Base-by-base conservation (phyloP, 495 filamentous ascomycete genomes). In the Hypomontagnella monticulosa region DNA sequence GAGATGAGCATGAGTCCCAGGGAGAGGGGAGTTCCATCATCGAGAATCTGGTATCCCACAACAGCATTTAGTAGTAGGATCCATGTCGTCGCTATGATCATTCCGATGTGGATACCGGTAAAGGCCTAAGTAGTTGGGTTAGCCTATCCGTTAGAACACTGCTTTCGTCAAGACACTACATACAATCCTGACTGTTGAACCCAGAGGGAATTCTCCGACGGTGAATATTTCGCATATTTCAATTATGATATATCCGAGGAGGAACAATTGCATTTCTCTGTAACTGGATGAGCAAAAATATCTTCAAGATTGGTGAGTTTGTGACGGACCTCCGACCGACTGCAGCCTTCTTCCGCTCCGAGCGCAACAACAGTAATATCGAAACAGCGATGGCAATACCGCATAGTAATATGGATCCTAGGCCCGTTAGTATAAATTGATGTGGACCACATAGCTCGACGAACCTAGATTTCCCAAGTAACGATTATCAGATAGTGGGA, bases 151-250 rank as follows among this genome's bases (percentile, higher is more conserved):
- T 1, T 37, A 14, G 3, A 27, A 1, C 15, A n/a, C n/a, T 20
- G 12, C 6, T 49, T 41, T 38, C 3, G 9, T 43, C 1, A 20
- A 11, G 19, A 27, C 46, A 42, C 50, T 50, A 78, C 86, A 66
- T 83, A 90, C 88, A 62, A 87, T 78, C 68, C 91, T 87, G 46
- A 92, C 91, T 38, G 74, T 84, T 34, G 78, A 78, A 49, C 82
- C 73, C 15, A 97, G 75, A 5, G 93, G 93, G 73, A 99, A 93
- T 47, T 89, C 90, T 57, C 95, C 95, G 20, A 97, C 87, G 1
- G 91, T 91, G 77, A 99, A 97, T 68, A 99, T 97, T 73, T 99
- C 95, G 74, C 92, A 96, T 68, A 99, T 92, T 71, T 89, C 86
- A 61, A 98, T 87, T 30, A 99, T 79, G 42, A 97, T 90, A 71